Base-by-base conservation (phyloP, 2,329 filamentous ascomycete genomes). In the Verticillium zaregamsianum region DNA sequence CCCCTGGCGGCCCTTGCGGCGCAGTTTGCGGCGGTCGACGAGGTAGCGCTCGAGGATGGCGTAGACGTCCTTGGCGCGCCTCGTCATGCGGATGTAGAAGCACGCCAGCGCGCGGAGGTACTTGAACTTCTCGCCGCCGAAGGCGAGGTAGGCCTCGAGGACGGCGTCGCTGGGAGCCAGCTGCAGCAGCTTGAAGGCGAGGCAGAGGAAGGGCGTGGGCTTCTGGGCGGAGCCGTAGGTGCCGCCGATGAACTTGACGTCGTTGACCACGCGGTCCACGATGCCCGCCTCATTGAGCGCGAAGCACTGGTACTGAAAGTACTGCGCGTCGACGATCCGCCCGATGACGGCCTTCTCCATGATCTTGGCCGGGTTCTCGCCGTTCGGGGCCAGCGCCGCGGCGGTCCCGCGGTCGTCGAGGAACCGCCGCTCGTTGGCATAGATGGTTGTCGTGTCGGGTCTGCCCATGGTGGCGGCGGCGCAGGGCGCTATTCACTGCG, bases 301-400 rank as follows among this genome's bases (percentile, higher is more conserved):
- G 77, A 98, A 99, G 75, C 95, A 97, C 79, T 97, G 93, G 78
- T 98, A 95, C 77, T 97, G 97, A 90, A 93, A 99, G 80, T 97
- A 99, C 79, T 97, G 96, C 59, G 88, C 92, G 72, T 97, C 93
- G 68, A 93, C 88, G 76, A 99, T 97, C 72, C 95, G 93, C 77
- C 99, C 95, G 72, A 91, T 91, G 67, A 97, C 92, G 49, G 93
- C 90, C 75, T 96, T 97, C 76, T 98, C 94, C 84, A 98, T 91
- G 63, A 98, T 91, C 5, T 91, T 93, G n/a, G 93, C 91, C 1
- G 94, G 94, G 78, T 97, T 97, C 71, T 96, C 90, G 64, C 93
- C 93, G 73, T 94, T 89, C 63, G 86, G 93, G 65, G 95, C 89
- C 25, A 96, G 85, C 39, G 87, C 77, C 55, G 89, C 91, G 14